Percentiles rank a stretch among this genome's conserved stretches.
These are phyloP conservation scores for Fraxinus xanthoxyloides DNA, from an alignment of 305 asterid genomes.

Conservation along the genomic window DNA sequence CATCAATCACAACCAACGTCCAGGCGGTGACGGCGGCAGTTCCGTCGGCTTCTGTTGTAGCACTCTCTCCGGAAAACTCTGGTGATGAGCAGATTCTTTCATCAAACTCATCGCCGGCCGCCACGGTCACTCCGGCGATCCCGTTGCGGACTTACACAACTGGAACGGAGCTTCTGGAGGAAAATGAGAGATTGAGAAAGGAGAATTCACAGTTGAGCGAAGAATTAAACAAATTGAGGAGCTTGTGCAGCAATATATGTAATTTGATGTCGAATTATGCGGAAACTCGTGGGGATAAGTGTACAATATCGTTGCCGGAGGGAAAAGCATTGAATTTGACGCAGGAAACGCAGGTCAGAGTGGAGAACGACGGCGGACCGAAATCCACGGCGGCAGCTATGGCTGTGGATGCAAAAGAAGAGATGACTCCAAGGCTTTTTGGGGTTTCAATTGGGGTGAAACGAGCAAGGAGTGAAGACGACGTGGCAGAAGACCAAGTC, in stretches of 20 bases:
- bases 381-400: background rate
- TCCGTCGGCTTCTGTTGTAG: constrained; percentile 10
- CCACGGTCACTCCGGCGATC: constrained; percentile 20
- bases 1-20: background rate
- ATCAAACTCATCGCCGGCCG: constrained; percentile 53
- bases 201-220: constrained; percentile 58
- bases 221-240: constrained; percentile 45
- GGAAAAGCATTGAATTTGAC: constrained; percentile 22
- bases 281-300: constrained; percentile 8
- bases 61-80: constrained; percentile 29
- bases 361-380: background rate
- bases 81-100: constrained; percentile 18
- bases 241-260: constrained; percentile 51
- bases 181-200: constrained; percentile 51
- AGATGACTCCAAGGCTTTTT: constrained; percentile 51
- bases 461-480: constrained; percentile 39
- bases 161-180: constrained; percentile 33
- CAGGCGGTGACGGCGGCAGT: constrained; percentile 27
- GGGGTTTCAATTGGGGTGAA: constrained; percentile 70
- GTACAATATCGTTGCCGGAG: constrained; percentile 23
- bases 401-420: constrained; percentile 24
- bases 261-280: constrained; percentile 55
- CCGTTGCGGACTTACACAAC: constrained; percentile 30
- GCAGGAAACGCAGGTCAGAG: constrained; percentile 12
- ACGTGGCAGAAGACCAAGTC: constrained; percentile 22